phyloP scores from a whole-genome alignment of 352 stramenopile genomes.

The Phytophthora pseudosyringae region DNA sequence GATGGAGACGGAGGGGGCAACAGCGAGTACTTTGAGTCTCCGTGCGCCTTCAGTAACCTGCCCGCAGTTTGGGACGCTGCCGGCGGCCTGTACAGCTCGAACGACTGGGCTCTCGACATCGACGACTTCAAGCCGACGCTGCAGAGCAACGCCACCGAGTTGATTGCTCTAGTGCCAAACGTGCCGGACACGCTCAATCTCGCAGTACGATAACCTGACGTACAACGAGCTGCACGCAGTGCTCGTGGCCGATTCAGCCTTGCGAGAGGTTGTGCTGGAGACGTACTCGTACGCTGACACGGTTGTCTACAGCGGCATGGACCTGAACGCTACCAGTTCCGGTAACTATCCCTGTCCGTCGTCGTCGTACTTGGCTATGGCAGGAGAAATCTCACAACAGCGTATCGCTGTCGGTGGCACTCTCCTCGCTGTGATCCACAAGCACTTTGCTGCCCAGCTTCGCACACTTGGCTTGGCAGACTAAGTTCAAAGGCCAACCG shows the following conservation, averaged over 20 bases:
- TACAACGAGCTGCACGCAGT: constrained; percentile 39
- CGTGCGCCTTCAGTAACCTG: constrained; percentile 66
- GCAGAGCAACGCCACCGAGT: constrained; percentile 48
- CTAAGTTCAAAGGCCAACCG: constrained; percentile 2
- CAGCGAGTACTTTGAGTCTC: constrained; percentile 54
- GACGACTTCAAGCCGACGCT: constrained; percentile 32
- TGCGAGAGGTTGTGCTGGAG: constrained; percentile 46
- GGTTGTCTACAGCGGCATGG: constrained; percentile 46
- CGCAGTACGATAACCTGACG: constrained; percentile 43
- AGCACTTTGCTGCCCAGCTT: constrained; percentile 59
- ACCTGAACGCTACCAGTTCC: constrained; percentile 39
- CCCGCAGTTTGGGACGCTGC: constrained; percentile 70
- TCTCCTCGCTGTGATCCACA: constrained; percentile 63
- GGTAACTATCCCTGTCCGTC: constrained; percentile 42
- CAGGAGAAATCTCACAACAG: constrained; percentile 45
- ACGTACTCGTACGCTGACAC: constrained; percentile 47
- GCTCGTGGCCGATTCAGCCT: constrained; percentile 32
- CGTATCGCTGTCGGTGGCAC: constrained; percentile 58
- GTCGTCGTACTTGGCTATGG: constrained; percentile 43
- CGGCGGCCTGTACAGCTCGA: constrained; percentile 51
- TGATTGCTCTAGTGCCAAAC: constrained; percentile 42
- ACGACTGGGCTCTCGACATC: constrained; percentile 55
- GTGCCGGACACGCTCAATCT: constrained; percentile 45
- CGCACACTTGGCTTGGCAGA: constrained; percentile 43
- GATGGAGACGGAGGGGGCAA: constrained; percentile 66